A percentile compares a stretch with the other conserved stretches of the same genome.
These are phyloP conservation scores for Trametes villosa DNA, from an alignment of 768 basidiomycete species.

Conservation along the genomic window DNA sequence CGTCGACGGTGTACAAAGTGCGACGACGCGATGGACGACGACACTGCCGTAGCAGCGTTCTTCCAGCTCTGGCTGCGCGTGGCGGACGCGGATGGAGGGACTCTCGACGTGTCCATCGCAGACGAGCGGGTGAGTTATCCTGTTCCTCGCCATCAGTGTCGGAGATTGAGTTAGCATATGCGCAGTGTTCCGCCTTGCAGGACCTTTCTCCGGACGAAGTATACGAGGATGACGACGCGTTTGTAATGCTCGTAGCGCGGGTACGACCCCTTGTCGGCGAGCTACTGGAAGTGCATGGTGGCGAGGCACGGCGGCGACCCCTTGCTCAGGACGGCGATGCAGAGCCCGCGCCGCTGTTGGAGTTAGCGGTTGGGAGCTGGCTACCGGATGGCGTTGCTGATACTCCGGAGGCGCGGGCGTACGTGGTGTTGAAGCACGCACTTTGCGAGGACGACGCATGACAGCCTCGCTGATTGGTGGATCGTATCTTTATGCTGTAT, in stretches of 20 bases:
- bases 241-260: constrained; percentile 43
- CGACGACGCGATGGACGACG: constrained; percentile 51
- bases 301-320: constrained; percentile 14
- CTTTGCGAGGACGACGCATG: not conserved
- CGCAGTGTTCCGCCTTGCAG: constrained; percentile 39
- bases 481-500: constrained; percentile 2
- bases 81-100: constrained; percentile 50
- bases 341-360: constrained; percentile 8
- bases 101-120: constrained; percentile 52
- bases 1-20: constrained; percentile 53
- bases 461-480: not conserved
- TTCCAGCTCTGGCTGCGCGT: constrained; percentile 56
- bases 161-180: constrained; percentile 22
- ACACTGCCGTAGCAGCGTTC: constrained; percentile 41
- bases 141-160: not conserved
- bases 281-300: constrained; percentile 45
- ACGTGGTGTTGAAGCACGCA: constrained; percentile 15
- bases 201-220: constrained; percentile 51
- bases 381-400: constrained; percentile 9
- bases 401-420: constrained; percentile 8
- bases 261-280: constrained; percentile 54
- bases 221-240: constrained; percentile 42
- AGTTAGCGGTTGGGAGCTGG: constrained; percentile 23
- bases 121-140: constrained; percentile 46
- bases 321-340: not conserved